Evolutionary conservation across 2,329 filamentous ascomycete genomes (phyloP).

Genomic region (Talaromyces verruculosus): DNA sequence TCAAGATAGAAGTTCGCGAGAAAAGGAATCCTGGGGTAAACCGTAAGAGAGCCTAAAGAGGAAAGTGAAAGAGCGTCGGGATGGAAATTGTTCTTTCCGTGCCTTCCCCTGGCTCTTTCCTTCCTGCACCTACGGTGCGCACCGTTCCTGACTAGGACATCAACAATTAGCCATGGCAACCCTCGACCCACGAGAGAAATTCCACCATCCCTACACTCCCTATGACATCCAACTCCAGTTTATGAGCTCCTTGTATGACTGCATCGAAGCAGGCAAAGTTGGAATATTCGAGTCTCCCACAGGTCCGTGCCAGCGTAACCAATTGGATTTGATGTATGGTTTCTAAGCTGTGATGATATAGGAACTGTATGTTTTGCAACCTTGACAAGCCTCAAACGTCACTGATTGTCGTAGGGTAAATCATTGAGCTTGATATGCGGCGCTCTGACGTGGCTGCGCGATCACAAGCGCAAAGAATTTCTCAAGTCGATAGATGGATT

Average conservation of each 20-base stretch:
- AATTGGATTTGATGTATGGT: neutral
- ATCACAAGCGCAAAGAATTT: conserved; percentile 66
- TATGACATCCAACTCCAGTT: conserved; percentile 87
- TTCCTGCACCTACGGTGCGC: too few species aligned
- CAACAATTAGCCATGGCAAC: conserved; percentile 32
- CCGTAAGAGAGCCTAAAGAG: neutral
- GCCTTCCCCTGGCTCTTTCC: neutral
- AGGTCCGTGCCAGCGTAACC: conserved; percentile 53
- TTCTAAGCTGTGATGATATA: conserved; percentile 6
- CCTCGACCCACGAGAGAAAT: conserved; percentile 51
- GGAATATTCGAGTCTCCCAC: conserved; percentile 94
- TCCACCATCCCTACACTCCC: conserved; percentile 83
- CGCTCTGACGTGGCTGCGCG: conserved; percentile 84
- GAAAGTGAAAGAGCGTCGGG: neutral
- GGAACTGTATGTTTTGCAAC: conserved; percentile 16
- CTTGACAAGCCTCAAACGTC: neutral
- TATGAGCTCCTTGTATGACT: conserved; percentile 78
- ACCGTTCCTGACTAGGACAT: neutral
- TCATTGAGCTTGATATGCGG: conserved; percentile 88
- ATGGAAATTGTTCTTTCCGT: conserved; percentile 17
- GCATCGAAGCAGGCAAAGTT: conserved; percentile 75
- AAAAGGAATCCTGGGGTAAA: neutral
- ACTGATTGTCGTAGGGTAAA: conserved; percentile 63
- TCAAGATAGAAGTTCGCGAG: neutral
- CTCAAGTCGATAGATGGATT: conserved; percentile 54